phyloP scores from a whole-genome alignment of 805 yeast species.

The Yamadazyma endophytica region DNA sequence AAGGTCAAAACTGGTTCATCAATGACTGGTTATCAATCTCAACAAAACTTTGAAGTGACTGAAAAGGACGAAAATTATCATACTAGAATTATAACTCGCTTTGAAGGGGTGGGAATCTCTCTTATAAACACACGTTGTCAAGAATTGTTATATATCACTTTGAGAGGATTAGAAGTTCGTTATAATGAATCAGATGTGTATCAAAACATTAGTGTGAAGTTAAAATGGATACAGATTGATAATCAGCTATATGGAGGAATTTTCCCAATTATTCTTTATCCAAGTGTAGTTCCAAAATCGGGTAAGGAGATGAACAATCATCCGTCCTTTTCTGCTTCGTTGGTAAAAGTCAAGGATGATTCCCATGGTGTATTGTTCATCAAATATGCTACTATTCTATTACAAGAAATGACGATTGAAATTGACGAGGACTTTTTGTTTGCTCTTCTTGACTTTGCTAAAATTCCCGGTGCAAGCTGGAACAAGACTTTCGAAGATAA shows the following conservation, averaged over 20 bases:
- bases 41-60: slow-evolving; percentile 51
- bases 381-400: slow-evolving; percentile 82
- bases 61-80: slow-evolving; percentile 52
- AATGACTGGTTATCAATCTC: slow-evolving; percentile 18
- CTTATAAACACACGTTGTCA: slow-evolving; percentile 65
- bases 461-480: slow-evolving; percentile 83
- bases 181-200: slow-evolving; percentile 82
- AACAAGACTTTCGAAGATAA: slow-evolving; percentile 39
- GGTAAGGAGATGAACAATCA: slow-evolving; percentile 80
- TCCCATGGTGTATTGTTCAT: slow-evolving; percentile 85
- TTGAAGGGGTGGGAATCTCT: slow-evolving; percentile 88
- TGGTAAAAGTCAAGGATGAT: slow-evolving; percentile 82
- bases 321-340: slow-evolving; percentile 84
- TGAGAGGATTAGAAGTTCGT: slow-evolving; percentile 74
- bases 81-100: slow-evolving; percentile 53
- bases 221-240: slow-evolving; percentile 94
- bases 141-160: slow-evolving; percentile 80
- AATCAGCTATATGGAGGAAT: slow-evolving; percentile 86
- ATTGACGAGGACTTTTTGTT: slow-evolving; percentile 90
- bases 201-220: slow-evolving; percentile 72
- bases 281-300: slow-evolving; percentile 83
- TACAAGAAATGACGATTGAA: slow-evolving; percentile 90
- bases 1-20: slow-evolving; percentile 24
- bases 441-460: slow-evolving; percentile 74
- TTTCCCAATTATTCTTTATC: slow-evolving; percentile 85